Base-by-base conservation (phyloP, 164 flowering plant species). In the Brasenia schreberi region DNA sequence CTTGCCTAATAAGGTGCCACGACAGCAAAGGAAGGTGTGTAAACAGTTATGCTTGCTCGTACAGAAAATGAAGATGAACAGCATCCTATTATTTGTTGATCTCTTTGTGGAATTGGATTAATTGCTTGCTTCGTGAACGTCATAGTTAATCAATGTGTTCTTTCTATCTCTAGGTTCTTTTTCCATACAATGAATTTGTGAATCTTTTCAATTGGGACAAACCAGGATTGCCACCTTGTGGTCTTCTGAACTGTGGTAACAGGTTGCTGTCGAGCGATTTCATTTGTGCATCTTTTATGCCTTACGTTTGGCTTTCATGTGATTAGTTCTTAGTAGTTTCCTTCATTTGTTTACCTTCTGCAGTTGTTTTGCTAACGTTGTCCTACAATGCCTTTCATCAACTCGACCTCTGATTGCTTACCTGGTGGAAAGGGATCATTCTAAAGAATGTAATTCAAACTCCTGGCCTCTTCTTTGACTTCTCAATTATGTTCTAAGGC, bases 311-410 rank as follows among this genome's bases (percentile, higher is more conserved):
- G 11, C 12, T 45, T 12, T 45, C 12, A 45, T 45, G 12, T 45
- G 12, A 2, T 12, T 45, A 6, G 53, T 7, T 12, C 7, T 45
- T 2, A 45, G 12, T 45, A 45, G 53, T 45, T 12, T 45, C 12
- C 53, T 45, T 45, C 7, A 45, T 23, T 45, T 45, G 53, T 12
- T 23, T 7, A 45, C 53, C 12, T 18, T 71, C 7, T 78, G 78
- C 92, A 94, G 99, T 74, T 94, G 99, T 85, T 94, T 85, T 81
- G 99, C 92, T 33, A 94, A 94, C 78, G 99, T 89, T 71, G 96
- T 94, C 74, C 83, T 94, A 49, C 99, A 94, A 65, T 94, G 97
- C 76, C 90, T 94, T 62, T 56, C 90, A 64, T 85, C 75, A 66
- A 94, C 99, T 10, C 83, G 81, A 62, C 99, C 99, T 0, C 95